Evolutionary conservation across 208 protist genomes (phyloP).

Genomic region (Wallacemonas sp.): DNA sequence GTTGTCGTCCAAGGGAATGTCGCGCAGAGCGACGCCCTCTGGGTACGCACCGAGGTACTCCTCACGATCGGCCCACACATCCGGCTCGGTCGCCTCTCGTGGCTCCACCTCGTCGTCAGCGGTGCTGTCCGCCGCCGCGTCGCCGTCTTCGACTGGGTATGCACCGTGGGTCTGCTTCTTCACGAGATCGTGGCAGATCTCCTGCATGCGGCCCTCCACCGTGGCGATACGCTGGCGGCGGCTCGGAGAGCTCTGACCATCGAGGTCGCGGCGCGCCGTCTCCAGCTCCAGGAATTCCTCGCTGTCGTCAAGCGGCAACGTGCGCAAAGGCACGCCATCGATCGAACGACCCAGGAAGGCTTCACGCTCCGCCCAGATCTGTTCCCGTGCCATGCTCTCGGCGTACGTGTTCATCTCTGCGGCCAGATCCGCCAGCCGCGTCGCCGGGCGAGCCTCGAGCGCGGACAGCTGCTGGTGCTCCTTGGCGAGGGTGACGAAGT

Average conservation of each 20-base stretch:
- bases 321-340: conserved; percentile 27
- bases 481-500: conserved; percentile 18
- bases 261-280: neutral
- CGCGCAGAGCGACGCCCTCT: conserved; percentile 21
- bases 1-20: conserved; percentile 26
- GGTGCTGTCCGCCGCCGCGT: neutral
- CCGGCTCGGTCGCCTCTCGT: conserved; percentile 11
- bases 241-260: conserved; percentile 4
- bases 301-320: conserved; percentile 29
- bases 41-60: conserved; percentile 25
- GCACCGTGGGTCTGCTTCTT: neutral
- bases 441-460: conserved; percentile 8
- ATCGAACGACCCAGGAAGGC: conserved; percentile 23
- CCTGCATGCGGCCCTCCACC: conserved; percentile 25
- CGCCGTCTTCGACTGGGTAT: conserved; percentile 9
- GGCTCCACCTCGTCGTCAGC: conserved; percentile 9
- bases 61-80: conserved; percentile 16
- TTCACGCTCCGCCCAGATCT: conserved; percentile 18
- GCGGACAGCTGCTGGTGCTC: conserved; percentile 12
- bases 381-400: conserved; percentile 1
- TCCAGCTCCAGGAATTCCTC: conserved; percentile 26
- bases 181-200: conserved; percentile 18
- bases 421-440: conserved; percentile 21
- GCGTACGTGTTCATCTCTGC: conserved; percentile 19
- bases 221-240: conserved; percentile 18